Percentiles rank a stretch among this genome's conserved stretches.
Evolutionary conservation across 495 filamentous ascomycete species (phyloP).

Genomic region (Tuber melanosporum): DNA sequence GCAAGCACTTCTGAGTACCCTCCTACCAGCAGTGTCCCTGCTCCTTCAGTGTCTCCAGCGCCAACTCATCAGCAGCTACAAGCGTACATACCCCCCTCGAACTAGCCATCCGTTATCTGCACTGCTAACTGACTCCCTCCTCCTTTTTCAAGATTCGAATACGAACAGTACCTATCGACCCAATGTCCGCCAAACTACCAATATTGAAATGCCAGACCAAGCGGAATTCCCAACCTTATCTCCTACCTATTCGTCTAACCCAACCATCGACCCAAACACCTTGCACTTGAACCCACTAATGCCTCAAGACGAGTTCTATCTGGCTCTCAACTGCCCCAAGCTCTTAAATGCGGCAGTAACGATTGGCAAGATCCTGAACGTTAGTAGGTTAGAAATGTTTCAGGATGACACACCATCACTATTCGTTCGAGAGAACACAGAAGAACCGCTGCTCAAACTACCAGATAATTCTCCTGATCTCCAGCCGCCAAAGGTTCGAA

Average conservation of each 20-base stretch:
- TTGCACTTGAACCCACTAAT: constrained; percentile 30
- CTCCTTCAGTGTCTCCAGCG: constrained; percentile 19
- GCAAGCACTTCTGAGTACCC: constrained; percentile 2
- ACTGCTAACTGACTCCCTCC: constrained; percentile 30
- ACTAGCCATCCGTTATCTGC: constrained; percentile 27
- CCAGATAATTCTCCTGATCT: constrained; percentile 30
- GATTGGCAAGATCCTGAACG: constrained; percentile 34
- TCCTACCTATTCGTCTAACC: constrained; percentile 29
- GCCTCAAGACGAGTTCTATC: constrained; percentile 30
- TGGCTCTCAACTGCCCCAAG: constrained; percentile 32
- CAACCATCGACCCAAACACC: constrained; percentile 29
- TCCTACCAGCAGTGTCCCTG: background rate
- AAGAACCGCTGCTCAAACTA: constrained; percentile 1
- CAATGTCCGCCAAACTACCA: constrained; percentile 23
- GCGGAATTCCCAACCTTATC: constrained; percentile 21
- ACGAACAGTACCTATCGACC: constrained; percentile 30
- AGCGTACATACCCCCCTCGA: constrained; percentile 36
- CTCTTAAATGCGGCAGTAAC: constrained; percentile 30
- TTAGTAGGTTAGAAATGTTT: constrained; percentile 21
- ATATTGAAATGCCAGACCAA: constrained; percentile 12
- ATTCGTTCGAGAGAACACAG: constrained; percentile 16
- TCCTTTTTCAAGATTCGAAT: constrained; percentile 28
- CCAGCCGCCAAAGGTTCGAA: constrained; percentile 30
- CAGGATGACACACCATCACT: constrained; percentile 27
- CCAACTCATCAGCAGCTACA: constrained; percentile 30